These are phyloP conservation scores for Coprinopsis cinerea DNA, from an alignment of 768 basidiomycete genomes.

Conservation along the genomic window DNA sequence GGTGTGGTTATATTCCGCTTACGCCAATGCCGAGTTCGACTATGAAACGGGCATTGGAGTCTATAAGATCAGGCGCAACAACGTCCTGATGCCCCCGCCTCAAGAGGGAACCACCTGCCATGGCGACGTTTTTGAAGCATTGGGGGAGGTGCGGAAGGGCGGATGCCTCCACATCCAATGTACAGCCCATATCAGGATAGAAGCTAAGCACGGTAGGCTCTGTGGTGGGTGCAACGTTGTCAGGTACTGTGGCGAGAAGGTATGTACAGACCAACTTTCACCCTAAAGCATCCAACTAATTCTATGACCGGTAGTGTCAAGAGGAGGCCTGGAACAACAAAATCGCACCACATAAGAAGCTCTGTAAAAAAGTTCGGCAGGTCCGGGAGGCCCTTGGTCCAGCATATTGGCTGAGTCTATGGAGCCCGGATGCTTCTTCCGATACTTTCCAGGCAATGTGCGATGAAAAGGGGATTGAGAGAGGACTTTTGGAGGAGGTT, in stretches of 20 bases:
- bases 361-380: constrained; percentile 10
- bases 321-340: constrained; percentile 14
- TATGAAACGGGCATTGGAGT: neutral
- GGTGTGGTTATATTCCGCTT: neutral
- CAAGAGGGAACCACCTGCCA: no score
- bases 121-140: no score
- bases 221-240: constrained; percentile 15
- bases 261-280: neutral
- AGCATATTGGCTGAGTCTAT: neutral
- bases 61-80: neutral
- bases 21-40: neutral
- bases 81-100: no score
- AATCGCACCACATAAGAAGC: constrained; percentile 12
- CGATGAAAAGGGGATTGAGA: no score
- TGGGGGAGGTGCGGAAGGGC: neutral
- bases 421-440: neutral
- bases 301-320: constrained; percentile 11
- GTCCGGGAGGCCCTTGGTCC: neutral
- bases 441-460: no score
- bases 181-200: neutral
- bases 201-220: constrained; percentile 4
- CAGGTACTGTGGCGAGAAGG: constrained; percentile 14
- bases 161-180: neutral
- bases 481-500: no score
- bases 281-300: neutral